phyloP scores from a whole-genome alignment of 2,329 filamentous ascomycete species.

The Microdochium trichocladiopsis region DNA sequence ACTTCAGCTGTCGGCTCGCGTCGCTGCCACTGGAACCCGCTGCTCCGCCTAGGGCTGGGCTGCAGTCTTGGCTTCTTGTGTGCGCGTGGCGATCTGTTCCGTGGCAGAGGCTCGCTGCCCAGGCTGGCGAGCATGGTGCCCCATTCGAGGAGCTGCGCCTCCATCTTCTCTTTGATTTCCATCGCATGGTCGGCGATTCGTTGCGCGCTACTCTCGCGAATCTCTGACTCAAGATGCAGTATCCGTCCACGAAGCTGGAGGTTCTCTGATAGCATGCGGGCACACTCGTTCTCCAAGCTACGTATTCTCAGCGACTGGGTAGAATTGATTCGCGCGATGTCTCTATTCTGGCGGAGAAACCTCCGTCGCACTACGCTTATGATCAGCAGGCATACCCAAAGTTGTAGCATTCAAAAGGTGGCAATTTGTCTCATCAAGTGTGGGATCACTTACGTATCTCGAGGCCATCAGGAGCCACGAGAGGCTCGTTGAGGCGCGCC shows the following conservation, averaged over 20 bases:
- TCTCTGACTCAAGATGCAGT: slow-evolving; percentile 59
- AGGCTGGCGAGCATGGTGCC: slow-evolving; percentile 59
- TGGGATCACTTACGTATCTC: slow-evolving; percentile 4
- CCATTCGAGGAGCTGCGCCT: slow-evolving; percentile 67
- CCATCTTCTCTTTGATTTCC: slow-evolving; percentile 63
- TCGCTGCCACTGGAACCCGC: slow-evolving; percentile 48
- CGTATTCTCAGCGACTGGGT: slow-evolving; percentile 71
- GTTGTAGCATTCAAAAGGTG: neutral
- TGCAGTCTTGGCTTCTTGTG: slow-evolving; percentile 32
- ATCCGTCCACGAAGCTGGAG: slow-evolving; percentile 65
- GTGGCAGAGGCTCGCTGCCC: slow-evolving; percentile 48
- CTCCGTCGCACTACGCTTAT: slow-evolving; percentile 61
- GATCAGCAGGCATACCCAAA: slow-evolving; percentile 9
- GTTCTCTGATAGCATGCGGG: slow-evolving; percentile 72
- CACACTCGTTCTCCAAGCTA: slow-evolving; percentile 67
- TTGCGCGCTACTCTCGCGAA: slow-evolving; percentile 53
- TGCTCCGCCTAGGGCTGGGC: slow-evolving; percentile 32
- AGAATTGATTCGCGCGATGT: slow-evolving; percentile 74
- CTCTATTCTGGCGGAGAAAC: slow-evolving; percentile 76
- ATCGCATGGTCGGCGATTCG: slow-evolving; percentile 59
- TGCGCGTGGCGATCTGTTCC: slow-evolving; percentile 34
- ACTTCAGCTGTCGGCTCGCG: slow-evolving; percentile 27
- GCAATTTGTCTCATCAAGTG: slow-evolving; percentile 4
- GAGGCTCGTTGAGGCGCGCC: slow-evolving; percentile 75
- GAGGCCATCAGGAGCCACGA: slow-evolving; percentile 50